Percentiles rank a stretch among this genome's conserved stretches.
Conservation (phyloP, 495 filamentous ascomycete species). For the Cercophora sp. region DNA sequence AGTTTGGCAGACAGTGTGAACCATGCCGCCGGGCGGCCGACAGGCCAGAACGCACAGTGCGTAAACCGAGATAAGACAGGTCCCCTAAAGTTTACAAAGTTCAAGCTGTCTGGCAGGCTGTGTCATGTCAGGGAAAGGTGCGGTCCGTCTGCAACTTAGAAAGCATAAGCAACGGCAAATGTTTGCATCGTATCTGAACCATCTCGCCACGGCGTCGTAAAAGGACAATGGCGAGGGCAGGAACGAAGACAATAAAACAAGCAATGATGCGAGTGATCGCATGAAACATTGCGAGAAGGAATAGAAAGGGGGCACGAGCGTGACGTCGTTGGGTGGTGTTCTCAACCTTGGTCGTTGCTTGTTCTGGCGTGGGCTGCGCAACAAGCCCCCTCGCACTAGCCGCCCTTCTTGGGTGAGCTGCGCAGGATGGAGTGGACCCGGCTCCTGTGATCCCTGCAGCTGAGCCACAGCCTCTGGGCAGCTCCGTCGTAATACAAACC, state of each 20-base stretch:
- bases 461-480: background rate
- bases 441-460: slow-evolving; percentile 5
- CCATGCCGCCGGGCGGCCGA: background rate
- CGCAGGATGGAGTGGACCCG: background rate
- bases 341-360: no score
- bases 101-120: background rate
- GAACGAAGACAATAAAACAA: no score
- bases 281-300: slow-evolving; percentile 4
- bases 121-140: no score
- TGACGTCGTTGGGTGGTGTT: background rate
- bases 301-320: background rate
- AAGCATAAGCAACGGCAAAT: no score
- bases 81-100: background rate
- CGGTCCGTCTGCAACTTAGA: no score
- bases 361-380: background rate
- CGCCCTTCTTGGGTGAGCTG: background rate
- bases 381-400: slow-evolving; percentile 10
- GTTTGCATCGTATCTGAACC: background rate
- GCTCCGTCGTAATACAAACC: slow-evolving; percentile 12
- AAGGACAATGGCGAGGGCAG: no score
- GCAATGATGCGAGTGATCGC: no score
- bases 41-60: background rate
- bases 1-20: no score
- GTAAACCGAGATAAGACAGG: background rate
- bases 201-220: background rate